Evolutionary conservation across 148 eudicot genomes (phyloP).

Genomic region (Arbutus unedo): DNA sequence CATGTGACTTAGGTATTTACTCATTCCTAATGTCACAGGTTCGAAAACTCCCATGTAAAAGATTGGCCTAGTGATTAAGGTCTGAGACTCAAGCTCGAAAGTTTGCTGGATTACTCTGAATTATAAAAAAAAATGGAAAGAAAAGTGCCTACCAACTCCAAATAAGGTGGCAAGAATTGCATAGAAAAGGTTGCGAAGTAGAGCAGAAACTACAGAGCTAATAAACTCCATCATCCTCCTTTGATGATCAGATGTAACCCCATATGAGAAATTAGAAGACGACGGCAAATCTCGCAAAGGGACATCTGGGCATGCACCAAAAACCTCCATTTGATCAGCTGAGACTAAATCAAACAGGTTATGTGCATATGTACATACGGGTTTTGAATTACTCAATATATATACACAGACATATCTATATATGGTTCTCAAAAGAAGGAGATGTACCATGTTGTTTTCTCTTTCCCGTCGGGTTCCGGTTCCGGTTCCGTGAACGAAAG

Average conservation of each 20-base stretch:
- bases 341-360: background rate
- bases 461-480: background rate
- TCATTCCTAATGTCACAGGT: too few species aligned
- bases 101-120: too few species aligned
- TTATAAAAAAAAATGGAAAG: background rate
- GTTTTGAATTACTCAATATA: background rate
- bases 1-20: too few species aligned
- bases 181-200: background rate
- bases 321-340: slow-evolving; percentile 7
- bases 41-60: too few species aligned
- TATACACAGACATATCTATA: background rate
- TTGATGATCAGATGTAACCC: background rate
- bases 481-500: background rate
- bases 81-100: too few species aligned
- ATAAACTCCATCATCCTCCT: background rate
- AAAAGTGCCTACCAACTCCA: background rate
- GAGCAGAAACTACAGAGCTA: background rate
- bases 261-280: background rate
- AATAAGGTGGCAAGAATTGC: background rate
- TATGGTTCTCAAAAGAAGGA: background rate
- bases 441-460: background rate
- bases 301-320: background rate
- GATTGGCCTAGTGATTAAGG: too few species aligned
- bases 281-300: background rate
- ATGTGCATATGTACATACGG: background rate